A percentile compares a stretch with the other conserved stretches of the same genome.
Conservation (phyloP, 805 yeast genomes). For the Candida chauliodis region DNA sequence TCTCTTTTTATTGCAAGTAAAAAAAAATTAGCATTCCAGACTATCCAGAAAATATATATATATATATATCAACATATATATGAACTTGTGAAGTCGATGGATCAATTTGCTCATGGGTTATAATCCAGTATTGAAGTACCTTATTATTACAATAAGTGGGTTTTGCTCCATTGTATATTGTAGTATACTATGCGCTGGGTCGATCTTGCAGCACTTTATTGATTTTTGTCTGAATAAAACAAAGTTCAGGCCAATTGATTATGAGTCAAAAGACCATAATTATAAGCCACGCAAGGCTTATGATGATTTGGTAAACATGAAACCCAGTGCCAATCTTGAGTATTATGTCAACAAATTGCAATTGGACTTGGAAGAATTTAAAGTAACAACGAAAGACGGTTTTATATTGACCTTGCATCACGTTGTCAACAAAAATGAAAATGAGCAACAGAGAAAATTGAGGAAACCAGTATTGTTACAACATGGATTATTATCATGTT, state of each 20-base stretch:
- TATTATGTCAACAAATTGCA: slow-evolving; percentile 68
- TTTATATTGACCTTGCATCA: slow-evolving; percentile 66
- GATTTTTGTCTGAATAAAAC: slow-evolving; percentile 29
- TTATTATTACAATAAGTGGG: slow-evolving; percentile 22
- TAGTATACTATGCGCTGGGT: slow-evolving; percentile 19
- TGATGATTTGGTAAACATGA: slow-evolving; percentile 31
- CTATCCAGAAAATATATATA: too few relatives aligned
- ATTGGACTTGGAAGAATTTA: slow-evolving; percentile 55
- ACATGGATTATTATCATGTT: slow-evolving; percentile 86
- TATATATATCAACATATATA: too few relatives aligned
- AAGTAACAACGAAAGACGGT: slow-evolving; percentile 75
- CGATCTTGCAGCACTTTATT: slow-evolving; percentile 28
- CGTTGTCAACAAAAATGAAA: slow-evolving; percentile 47
- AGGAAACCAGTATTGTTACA: slow-evolving; percentile 67
- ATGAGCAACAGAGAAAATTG: slow-evolving; percentile 23
- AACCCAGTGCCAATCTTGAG: slow-evolving; percentile 43
- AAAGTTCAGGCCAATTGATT: slow-evolving; percentile 20
- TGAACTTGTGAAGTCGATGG: too few relatives aligned
- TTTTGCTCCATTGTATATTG: slow-evolving; percentile 29
- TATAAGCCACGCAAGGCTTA: slow-evolving; percentile 32
- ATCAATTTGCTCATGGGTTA: slow-evolving; percentile 1
- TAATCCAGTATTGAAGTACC: slow-evolving; percentile 10
- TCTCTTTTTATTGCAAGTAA: too few relatives aligned
- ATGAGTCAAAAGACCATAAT: slow-evolving; percentile 16
- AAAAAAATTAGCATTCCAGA: too few relatives aligned